phyloP scores from a whole-genome alignment of 2,329 filamentous ascomycete species.

The Diaporthe longicolla region DNA sequence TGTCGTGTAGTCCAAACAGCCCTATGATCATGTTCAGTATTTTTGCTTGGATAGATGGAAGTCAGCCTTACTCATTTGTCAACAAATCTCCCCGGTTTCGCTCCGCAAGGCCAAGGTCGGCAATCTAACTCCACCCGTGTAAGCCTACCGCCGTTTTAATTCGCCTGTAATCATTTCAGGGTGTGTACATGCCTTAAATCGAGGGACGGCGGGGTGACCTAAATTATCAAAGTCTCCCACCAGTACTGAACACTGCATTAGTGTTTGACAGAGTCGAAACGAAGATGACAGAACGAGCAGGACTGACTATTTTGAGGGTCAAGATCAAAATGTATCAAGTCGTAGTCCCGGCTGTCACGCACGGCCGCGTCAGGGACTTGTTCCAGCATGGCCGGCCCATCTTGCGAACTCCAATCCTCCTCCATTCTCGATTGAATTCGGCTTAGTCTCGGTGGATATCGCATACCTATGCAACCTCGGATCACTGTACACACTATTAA shows the following conservation, averaged over 20 bases:
- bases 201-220: neutral
- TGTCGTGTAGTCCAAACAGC: neutral
- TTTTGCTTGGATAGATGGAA: too few relatives aligned
- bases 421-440: neutral
- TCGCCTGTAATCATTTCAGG: neutral
- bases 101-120: conserved; percentile 15
- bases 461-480: conserved; percentile 1
- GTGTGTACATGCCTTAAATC: neutral
- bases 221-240: neutral
- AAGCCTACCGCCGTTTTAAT: neutral
- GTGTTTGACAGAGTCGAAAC: too few relatives aligned
- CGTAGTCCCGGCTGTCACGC: neutral
- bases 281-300: too few relatives aligned
- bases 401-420: neutral
- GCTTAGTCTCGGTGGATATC: neutral
- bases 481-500: neutral
- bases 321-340: conserved; percentile 28
- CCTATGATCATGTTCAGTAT: neutral
- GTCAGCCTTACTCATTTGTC: neutral
- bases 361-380: neutral
- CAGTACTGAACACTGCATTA: neutral
- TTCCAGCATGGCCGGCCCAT: neutral
- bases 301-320: neutral
- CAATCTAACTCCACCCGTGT: neutral
- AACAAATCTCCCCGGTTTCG: neutral